Conservation (phyloP, 2,329 filamentous ascomycete genomes). For the Pezicula rhizophila region DNA sequence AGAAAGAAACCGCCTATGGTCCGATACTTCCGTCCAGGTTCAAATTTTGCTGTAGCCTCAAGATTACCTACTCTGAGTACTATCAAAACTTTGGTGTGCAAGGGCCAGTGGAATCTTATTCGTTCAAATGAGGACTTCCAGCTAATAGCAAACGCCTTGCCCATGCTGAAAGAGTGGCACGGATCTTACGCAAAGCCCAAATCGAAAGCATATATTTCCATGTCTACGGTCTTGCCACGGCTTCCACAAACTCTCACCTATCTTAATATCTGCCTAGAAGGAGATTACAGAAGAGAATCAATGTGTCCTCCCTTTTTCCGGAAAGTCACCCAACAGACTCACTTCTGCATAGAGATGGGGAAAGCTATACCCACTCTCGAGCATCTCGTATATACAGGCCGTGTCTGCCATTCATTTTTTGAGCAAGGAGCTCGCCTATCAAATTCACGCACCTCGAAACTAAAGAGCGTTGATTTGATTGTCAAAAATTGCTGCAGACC, state of each 20-base stretch:
- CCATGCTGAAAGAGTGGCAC: slow-evolving; percentile 53
- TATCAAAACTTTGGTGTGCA: slow-evolving; percentile 63
- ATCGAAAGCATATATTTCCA: slow-evolving; percentile 65
- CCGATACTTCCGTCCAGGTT: slow-evolving; percentile 37
- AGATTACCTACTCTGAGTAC: slow-evolving; percentile 31
- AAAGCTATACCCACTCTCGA: slow-evolving; percentile 55
- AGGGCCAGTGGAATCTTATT: slow-evolving; percentile 74
- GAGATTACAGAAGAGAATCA: slow-evolving; percentile 62
- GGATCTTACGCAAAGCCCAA: slow-evolving; percentile 61
- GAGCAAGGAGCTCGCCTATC: slow-evolving; percentile 46
- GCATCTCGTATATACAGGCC: slow-evolving; percentile 66
- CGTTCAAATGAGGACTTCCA: slow-evolving; percentile 57
- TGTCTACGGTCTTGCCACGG: slow-evolving; percentile 55
- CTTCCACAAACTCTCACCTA: slow-evolving; percentile 54
- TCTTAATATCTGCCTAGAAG: slow-evolving; percentile 64
- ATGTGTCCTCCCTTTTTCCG: slow-evolving; percentile 54
- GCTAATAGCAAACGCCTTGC: slow-evolving; percentile 55
- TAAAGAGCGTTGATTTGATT: slow-evolving; percentile 64
- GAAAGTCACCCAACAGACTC: slow-evolving; percentile 50
- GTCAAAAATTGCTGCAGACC: slow-evolving; percentile 69
- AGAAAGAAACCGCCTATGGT: slow-evolving; percentile 70
- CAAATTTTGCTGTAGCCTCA: background rate
- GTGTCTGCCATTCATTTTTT: slow-evolving; percentile 66
- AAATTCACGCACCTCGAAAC: slow-evolving; percentile 37
- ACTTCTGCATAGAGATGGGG: slow-evolving; percentile 62